Evolutionary conservation across 306 rosid genomes (phyloP).

Genomic region (Vigna radiata): DNA sequence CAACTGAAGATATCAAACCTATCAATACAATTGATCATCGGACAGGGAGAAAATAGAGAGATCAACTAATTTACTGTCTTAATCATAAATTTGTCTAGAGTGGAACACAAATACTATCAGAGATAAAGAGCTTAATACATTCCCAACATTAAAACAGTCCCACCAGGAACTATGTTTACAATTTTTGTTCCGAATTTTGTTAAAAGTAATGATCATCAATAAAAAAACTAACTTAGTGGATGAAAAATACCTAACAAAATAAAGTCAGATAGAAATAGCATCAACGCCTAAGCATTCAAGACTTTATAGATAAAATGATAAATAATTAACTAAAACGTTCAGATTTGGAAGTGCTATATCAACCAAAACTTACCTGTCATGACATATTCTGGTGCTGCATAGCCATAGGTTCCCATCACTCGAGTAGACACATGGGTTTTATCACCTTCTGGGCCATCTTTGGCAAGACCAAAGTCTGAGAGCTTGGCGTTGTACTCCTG

Average conservation of each 20-base stretch:
- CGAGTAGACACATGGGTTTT: conserved; percentile 98
- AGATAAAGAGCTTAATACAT: not conserved
- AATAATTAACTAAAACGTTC: not conserved
- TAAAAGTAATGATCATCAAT: too few relatives aligned
- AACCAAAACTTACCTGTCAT: conserved; percentile 78
- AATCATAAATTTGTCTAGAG: conserved; percentile 9
- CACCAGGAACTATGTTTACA: conserved; percentile 17
- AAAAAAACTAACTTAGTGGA: too few relatives aligned
- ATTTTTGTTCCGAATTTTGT: too few relatives aligned
- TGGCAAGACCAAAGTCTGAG: conserved; percentile 98
- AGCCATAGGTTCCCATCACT: conserved; percentile 99
- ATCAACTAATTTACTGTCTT: conserved; percentile 1
- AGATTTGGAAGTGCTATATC: conserved; percentile 18
- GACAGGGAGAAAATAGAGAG: conserved; percentile 5
- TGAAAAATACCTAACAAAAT: too few relatives aligned
- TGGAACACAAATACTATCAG: conserved; percentile 1
- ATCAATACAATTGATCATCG: conserved; percentile 1
- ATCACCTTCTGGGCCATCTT: conserved; percentile 98
- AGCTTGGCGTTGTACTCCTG: conserved; percentile 98
- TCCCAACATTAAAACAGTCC: not conserved
- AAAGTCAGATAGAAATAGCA: too few relatives aligned
- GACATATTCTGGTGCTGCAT: conserved; percentile 98
- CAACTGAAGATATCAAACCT: conserved; percentile 11
- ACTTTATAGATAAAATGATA: not conserved
- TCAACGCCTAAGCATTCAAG: too few relatives aligned